Base-by-base conservation (phyloP, 306 rosid genomes). In the Lathyrus sativus region DNA sequence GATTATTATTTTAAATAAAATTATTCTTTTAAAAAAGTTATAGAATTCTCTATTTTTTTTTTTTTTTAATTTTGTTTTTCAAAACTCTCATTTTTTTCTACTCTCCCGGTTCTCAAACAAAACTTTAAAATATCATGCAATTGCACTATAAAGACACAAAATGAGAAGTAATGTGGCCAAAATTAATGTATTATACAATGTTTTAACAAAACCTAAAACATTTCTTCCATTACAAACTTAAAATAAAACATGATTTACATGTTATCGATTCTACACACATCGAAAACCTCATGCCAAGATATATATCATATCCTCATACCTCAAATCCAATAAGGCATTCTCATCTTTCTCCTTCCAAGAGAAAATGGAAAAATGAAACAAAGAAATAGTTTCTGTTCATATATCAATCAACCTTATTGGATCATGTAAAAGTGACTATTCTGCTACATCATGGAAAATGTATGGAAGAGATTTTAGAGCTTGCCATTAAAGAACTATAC, bases 141-240 rank as follows among this genome's bases (percentile, higher is more conserved):
- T 41, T 41, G 45, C 2, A 41, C n/a, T 0, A 19, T 1, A n/a
- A n/a, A n/a, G n/a, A 19, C 22, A 19, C 22, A 19, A 19, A 19
- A 19, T 19, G 22, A 19, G 22, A 19, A 19, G 22, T 3, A 51
- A 48, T 37, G 24, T 37, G 39, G 38, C 29, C 7, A 29, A 5
- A 31, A 45, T 7, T 45, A 6, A 45, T 14, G 12, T 3, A 44
- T 64, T 41, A 64, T 26, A 65, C 15, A n/a, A 41, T 42, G 41
- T 18, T 28, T 15, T 17, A 31, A 35, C 61, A 59, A 61, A 49
- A 22, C 62, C 57, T 7, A 64, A 5, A 37, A 43, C 7, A 14
- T 44, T 53, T 13, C 60, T 66, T 73, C 65, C 54, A 73, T 73
- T 42, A 17, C 58, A 76, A 66, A 11, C 67, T n/a, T 53, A 44